Evolutionary conservation across 768 basidiomycete species (phyloP), one percentile per base, ranked within the genome.

Genomic region (Lyophyllum decastes): DNA sequence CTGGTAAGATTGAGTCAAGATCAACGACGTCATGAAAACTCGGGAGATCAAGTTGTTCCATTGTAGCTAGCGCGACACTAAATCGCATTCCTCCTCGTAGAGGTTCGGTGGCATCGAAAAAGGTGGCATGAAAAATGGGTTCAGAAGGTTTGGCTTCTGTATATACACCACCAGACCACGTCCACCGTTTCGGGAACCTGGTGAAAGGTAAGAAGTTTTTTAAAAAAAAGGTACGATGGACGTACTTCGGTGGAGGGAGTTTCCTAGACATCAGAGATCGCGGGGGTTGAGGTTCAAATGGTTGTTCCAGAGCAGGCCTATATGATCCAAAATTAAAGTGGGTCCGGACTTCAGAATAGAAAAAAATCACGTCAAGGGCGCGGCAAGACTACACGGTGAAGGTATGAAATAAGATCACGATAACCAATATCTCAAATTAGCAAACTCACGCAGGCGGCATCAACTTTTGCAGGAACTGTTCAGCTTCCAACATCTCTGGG

Each of bases 121-220:
- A 69, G 2, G 65, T 67, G 27, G 83, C 76, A 34, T 80, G 73
- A 70, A 87, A 87, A 0, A 86, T 61, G 7, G 70, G 70, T 54
- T 84, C 77, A 25, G 74, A 67, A 22, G 70, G 69, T 21, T 71
- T 72, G 4, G 67, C 68, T 12, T 73, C 73, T 21, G 82, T 73
- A 53, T 77, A 76, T 26, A 89, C 72, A 21, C 81, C 72, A 22
- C 87, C 88, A 35, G 76, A 72, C 89, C 89, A 90, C 60, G 76
- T 84, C 83, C 83, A 90, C 52, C 81, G 81, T 65, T 83, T 84
- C 21, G 74, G 75, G 40, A 84, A 82, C 60, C 87, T 88, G 54
- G 1, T 41, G 50, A 38, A 22, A 40, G 5, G 38, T 68, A 1
- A 67, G 58, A 46, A 54, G 17, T 30, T 5, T n/a, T 30, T 5